Percentiles rank a stretch among this genome's conserved stretches.
Evolutionary conservation across 768 basidiomycete species (phyloP).

Genomic region (Podaxis sp.): DNA sequence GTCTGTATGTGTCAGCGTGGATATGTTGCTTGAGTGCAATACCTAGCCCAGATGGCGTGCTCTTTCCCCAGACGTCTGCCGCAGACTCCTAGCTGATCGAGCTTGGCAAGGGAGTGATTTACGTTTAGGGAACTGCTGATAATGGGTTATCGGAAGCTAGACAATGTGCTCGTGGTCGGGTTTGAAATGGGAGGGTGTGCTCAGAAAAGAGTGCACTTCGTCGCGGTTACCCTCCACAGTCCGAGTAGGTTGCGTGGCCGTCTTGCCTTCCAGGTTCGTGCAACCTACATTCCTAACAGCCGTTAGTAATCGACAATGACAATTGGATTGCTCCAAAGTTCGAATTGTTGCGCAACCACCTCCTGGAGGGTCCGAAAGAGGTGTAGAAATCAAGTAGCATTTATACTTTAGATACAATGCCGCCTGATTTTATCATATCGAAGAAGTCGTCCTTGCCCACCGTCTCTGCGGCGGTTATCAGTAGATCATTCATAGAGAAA

Average conservation of each 20-base stretch:
- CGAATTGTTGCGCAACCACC: not conserved
- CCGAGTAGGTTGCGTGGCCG: too few relatives aligned
- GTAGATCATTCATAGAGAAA: not conserved
- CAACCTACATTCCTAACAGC: too few relatives aligned
- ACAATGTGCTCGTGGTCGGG: too few relatives aligned
- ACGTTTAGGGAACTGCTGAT: not conserved
- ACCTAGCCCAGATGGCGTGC: slow-evolving; percentile 24
- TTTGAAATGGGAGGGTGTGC: too few relatives aligned
- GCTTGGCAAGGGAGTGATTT: not conserved
- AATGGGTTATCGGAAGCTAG: not conserved
- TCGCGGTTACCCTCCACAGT: too few relatives aligned
- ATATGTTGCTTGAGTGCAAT: slow-evolving; percentile 15
- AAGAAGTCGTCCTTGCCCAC: slow-evolving; percentile 78
- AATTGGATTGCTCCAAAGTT: not conserved
- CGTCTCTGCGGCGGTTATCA: slow-evolving; percentile 35
- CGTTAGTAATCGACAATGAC: not conserved
- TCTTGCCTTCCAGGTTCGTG: too few relatives aligned
- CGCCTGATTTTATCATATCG: slow-evolving; percentile 80
- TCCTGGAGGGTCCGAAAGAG: not conserved
- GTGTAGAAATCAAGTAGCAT: slow-evolving; percentile 17
- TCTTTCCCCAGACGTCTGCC: slow-evolving; percentile 6
- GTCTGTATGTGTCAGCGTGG: not conserved
- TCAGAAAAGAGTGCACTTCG: too few relatives aligned
- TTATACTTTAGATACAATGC: slow-evolving; percentile 71
- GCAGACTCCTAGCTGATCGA: not conserved